These are phyloP conservation scores for Debaryomyces subglobosus DNA, from an alignment of 1,139 yeast species.

Conservation along the genomic window DNA sequence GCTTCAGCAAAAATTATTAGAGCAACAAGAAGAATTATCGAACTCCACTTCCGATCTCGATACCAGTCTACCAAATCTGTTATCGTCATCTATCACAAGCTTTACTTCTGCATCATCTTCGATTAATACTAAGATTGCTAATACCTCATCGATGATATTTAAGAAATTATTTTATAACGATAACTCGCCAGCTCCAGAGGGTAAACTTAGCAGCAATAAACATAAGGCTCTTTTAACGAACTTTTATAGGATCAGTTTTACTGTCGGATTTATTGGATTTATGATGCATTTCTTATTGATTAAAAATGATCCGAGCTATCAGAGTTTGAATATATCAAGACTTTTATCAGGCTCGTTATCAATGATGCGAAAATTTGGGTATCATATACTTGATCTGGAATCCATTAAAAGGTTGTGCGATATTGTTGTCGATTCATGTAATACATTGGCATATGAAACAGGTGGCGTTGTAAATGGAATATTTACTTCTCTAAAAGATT, in stretches of 20 bases:
- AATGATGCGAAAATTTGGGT: constrained; percentile 11
- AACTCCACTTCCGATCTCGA: constrained; percentile 23
- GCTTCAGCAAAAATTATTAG: constrained; percentile 23
- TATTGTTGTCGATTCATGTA: constrained; percentile 14
- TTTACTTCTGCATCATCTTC: constrained; percentile 35
- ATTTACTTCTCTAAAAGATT: constrained; percentile 17
- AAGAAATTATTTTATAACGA: constrained; percentile 30
- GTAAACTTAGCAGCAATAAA: constrained; percentile 13
- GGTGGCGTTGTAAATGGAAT: constrained; percentile 18
- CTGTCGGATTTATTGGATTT: constrained; percentile 47
- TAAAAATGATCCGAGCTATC: constrained; percentile 22
- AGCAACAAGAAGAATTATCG: constrained; percentile 30
- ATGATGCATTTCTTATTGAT: constrained; percentile 38
- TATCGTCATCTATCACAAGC: constrained; percentile 43
- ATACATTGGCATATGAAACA: constrained; percentile 14
- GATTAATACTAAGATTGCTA: constrained; percentile 30
- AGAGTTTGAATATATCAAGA: constrained; percentile 13
- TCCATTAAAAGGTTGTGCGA: constrained; percentile 10
- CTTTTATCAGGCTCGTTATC: constrained; percentile 10
- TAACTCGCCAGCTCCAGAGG: constrained; percentile 14
- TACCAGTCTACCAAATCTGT: constrained; percentile 26
- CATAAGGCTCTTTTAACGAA: constrained; percentile 16
- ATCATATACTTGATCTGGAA: constrained; percentile 11
- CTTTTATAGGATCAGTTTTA: constrained; percentile 38
- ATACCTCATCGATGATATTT: constrained; percentile 36